Evolutionary conservation across 2,329 filamentous ascomycete species (phyloP).

Genomic region (Mycosphaerelloides madeirae): DNA sequence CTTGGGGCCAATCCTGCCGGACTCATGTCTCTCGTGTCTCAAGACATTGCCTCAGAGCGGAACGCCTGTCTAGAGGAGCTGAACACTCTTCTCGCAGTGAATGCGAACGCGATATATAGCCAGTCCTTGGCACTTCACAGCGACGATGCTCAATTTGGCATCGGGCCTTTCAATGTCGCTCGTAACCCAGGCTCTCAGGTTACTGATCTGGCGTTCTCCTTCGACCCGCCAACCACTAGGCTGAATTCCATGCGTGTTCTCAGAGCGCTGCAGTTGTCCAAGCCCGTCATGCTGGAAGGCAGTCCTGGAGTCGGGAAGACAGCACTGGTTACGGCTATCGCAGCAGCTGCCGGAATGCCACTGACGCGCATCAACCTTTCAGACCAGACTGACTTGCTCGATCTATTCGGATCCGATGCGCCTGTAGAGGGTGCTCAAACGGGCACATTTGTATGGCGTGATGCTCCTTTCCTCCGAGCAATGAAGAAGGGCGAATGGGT

Average conservation of each 20-base stretch:
- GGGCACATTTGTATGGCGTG: conserved; percentile 89
- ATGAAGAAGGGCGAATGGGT: conserved; percentile 99
- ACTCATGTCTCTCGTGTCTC: conserved; percentile 66
- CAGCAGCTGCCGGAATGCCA: conserved; percentile 71
- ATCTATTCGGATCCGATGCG: conserved; percentile 93
- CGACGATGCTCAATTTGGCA: conserved; percentile 51
- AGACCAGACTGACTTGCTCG: conserved; percentile 96
- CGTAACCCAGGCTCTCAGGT: conserved; percentile 2
- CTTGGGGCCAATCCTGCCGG: conserved; percentile 92
- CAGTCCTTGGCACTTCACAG: conserved; percentile 56
- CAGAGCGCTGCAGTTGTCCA: conserved; percentile 79
- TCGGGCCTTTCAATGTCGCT: conserved; percentile 70
- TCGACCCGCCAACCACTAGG: conserved; percentile 84
- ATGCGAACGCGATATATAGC: conserved; percentile 64
- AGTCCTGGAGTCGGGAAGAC: conserved; percentile 99
- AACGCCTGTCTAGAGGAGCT: conserved; percentile 69
- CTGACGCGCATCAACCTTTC: conserved; percentile 94
- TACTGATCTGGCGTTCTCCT: conserved; percentile 61
- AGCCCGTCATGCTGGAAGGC: conserved; percentile 90
- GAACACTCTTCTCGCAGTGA: conserved; percentile 57
- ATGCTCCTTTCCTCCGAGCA: conserved; percentile 89
- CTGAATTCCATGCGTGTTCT: conserved; percentile 87
- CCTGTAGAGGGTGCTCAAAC: conserved; percentile 88
- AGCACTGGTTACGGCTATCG: conserved; percentile 80
- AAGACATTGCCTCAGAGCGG: conserved; percentile 67